Evolutionary conservation across 768 basidiomycete genomes (phyloP), one percentile per base, ranked within the genome.

Genomic region (Trametopsis cervina): DNA sequence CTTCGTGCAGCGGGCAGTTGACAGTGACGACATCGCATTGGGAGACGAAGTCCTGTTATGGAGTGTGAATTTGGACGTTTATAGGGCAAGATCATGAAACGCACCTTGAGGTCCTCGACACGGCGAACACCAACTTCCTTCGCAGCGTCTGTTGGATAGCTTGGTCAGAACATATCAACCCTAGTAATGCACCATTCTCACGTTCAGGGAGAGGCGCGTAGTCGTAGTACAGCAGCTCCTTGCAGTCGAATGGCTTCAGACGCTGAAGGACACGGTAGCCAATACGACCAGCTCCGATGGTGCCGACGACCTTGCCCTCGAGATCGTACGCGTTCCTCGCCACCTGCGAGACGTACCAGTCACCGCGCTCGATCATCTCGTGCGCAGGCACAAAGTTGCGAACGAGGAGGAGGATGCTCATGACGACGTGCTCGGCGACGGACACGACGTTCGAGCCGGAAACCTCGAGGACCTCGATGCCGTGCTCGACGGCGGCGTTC

Each of bases 391-490:
- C 71, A 57, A 84, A 91, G 78, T 93, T 93, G 60, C 89, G 80
- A 58, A 94, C 89, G 46, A 93, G 81, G 26, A 87, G 69, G 44
- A 94, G 80, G 55, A 93, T 92, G 62, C 78, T 81, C 89, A 91
- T 90, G 49, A 89, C 65, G 52, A 89, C 88, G 63, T 89, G 87
- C 66, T 92, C 90, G 38, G 89, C 90, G 37, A 93, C 91, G 6
- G 87, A 90, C 38, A 83, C 82, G 44, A 91, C 89, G 59, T 90
- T 92, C 22, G 85, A 88, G 24, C 90, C 89, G 20, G 89, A 84
- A 24, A 92, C 85, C 69, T 76, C 39, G 45, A 29, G 42, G 46
- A 51, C 33, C 44, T 50, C 46, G 38, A 47, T 45, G 2, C 35
- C 25, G 37, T 45, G 35, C 23, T 33, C 40, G 12, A 53, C 47